Evolutionary conservation across 2,329 filamentous ascomycete species (phyloP), one percentile per base, ranked within the genome.

Genomic region (Dryadomyces quercivorus): DNA sequence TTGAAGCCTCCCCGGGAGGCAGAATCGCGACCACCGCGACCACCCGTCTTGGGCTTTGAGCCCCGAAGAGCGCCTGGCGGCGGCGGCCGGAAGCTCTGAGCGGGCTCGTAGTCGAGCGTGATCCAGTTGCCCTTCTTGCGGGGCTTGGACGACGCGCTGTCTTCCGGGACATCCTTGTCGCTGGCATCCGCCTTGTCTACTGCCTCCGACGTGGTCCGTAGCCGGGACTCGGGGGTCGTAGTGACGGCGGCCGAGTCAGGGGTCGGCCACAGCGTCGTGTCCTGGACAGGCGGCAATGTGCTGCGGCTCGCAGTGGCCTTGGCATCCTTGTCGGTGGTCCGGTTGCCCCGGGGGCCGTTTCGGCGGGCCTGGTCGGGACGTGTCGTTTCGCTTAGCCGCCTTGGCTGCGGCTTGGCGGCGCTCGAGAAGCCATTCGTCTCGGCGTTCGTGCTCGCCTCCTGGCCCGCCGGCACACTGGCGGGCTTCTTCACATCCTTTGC

Each of bases 261-360:
- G 2, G 92, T 97, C 16, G 93, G 93, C 93, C 93, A 98, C 20
- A 83, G 83, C 53, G 81, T 74, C 51, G 88, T 77, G 67, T 97
- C 91, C 56, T 80, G 82, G 49, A 88, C 85, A 2, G 87, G 77
- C 26, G 87, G 87, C 5, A 73, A 65, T 2, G 69, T 58, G 22
- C 69, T 70, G 15, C 53, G 57, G 18, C 40, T 58, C 2, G 60
- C 31, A 9, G 50, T 51, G 3, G 59, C 50, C 43, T 66, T 69
- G 2, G 68, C 66, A 13, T 73, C 72, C 59, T 71, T 77, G 20
- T 77, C 75, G 2, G 65, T 62, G 18, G 63, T 59, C 56, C 76
- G 72, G 54, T 69, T 69, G 9, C 75, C 76, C 49, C 77, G 72
- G 4, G 71, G 65, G 4, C 64, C 72, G 43, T 61, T 62, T 56